phyloP scores from a whole-genome alignment of 129 eudicot species.

The Lactuca saligna region DNA sequence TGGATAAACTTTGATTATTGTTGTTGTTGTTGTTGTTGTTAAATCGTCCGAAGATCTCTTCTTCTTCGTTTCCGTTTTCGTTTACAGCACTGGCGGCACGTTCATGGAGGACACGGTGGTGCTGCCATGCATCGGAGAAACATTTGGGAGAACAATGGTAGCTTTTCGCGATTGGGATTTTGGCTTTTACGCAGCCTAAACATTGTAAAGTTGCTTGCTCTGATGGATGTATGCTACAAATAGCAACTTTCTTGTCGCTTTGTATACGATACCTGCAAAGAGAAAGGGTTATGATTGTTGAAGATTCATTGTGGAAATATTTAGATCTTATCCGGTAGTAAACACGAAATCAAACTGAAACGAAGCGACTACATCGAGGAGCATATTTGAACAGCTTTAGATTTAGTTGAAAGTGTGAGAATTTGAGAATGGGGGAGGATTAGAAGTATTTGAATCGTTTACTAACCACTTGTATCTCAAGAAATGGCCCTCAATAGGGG shows the following conservation, averaged over 20 bases:
- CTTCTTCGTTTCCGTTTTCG: conserved; percentile 92
- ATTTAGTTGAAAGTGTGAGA: neutral
- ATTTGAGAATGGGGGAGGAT: neutral
- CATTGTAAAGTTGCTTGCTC: conserved; percentile 97
- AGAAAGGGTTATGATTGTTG: neutral
- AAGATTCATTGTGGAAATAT: neutral
- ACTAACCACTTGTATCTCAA: conserved; percentile 86
- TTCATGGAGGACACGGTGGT: conserved; percentile 95
- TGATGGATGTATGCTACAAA: conserved; percentile 93
- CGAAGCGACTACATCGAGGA: neutral
- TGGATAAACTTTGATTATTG: conserved; percentile 38
- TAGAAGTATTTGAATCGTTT: neutral
- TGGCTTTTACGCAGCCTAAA: conserved; percentile 88
- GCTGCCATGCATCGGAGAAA: conserved; percentile 95
- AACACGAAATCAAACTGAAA: conserved; percentile 7
- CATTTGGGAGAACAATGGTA: conserved; percentile 95
- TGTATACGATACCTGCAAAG: conserved; percentile 86
- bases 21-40: conserved; percentile 41
- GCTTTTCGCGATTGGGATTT: conserved; percentile 86
- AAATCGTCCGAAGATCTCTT: conserved; percentile 77
- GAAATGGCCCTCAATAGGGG: conserved; percentile 71
- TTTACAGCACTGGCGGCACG: conserved; percentile 93
- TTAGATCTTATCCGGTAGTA: neutral
- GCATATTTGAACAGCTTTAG: neutral
- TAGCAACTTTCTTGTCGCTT: conserved; percentile 82